Evolutionary conservation across 768 basidiomycete genomes (phyloP), one percentile per base, ranked within the genome.

Genomic region (Serpula lacrymans): DNA sequence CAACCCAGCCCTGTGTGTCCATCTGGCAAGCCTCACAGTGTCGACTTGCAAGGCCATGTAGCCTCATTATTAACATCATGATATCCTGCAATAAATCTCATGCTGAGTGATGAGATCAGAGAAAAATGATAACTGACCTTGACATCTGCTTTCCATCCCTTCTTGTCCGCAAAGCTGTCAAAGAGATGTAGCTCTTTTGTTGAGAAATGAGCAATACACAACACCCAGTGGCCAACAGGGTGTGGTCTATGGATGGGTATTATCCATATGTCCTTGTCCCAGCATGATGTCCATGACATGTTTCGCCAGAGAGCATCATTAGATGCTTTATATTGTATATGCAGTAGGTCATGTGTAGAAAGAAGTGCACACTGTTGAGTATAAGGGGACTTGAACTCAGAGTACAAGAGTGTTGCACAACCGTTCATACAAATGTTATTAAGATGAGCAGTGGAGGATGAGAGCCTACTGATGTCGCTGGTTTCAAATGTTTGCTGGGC

Each of bases 261-360:
- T 6, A 70, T 60, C 68, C 69, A 71, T 0, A 51, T 5, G 10
- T 48, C 32, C 34, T 59, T 63, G 0, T 8, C 11, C 65, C 67
- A 69, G 37, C 57, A 71, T 13, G 38, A 20, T 0, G 45, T 45
- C 2, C 26, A 34, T 1, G 22, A 17, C 1, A 47, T 39, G 1
- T 33, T 23, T 3, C 41, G 32, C 62, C 65, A 68, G 0, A 67
- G 10, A 0, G 48, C 41, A 0, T 23, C 12, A 11, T 48, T 20
- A 10, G 43, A 29, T 10, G 21, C 14, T 5, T 40, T 26, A 8
- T 28, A 20, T 10, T 13, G 6, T 12, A 38, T 38, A 12, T 14
- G 33, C 2, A 37, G 23, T 1, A 55, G 43, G 13, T 52, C 34
- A 10, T 42, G 29, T 1, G 50, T 41, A 2, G 53, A 47, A 5